Evolutionary conservation across 1,284 basidiomycete species (phyloP), one percentile per base, ranked within the genome.

Genomic region (Puccinia hordei): DNA sequence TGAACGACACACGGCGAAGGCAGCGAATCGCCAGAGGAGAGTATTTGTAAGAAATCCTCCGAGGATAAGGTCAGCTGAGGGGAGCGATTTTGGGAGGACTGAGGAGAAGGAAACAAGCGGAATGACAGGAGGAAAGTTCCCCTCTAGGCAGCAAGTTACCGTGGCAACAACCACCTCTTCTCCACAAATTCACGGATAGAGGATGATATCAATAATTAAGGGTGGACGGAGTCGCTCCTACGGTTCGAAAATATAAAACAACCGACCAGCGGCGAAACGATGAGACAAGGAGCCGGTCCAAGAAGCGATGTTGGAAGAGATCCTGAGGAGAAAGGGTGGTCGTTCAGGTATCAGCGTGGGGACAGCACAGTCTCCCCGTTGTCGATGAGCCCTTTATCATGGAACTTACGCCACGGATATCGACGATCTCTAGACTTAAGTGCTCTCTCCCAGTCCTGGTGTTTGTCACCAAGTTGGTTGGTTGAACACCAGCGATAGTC

Each of bases 191-290:
- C 19, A 24, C 53, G n/a, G 53, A 55, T 24, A n/a, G 53, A 24
- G 3, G 53, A 4, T 55, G 35, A 5, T 63, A 13, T 38, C 27
- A 59, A 27, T 19, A 51, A 19, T 38, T 9, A 9, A 38, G 35
- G 61, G 27, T 38, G 13, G 22, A 55, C 5, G 61, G 35, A 63
- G 61, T 63, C 61, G 61, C 27, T 63, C 61, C 33, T 3, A 63
- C 61, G 61, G 19, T 6, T 41, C 57, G 57, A 59, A 24, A 15
- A 57, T 30, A 9, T 13, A 22, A 10, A 1, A 41, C 61, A n/a
- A 63, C 61, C 61, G 61, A 63, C 61, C 61, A 63, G 61, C 61
- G 61, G 61, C 61, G 61, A 63, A 30, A 63, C 61, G 15, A 63
- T 17, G 33, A 63, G 9, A 22, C 33, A 30, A 63, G 35, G 61